Base-by-base conservation (phyloP, 352 stramenopile genomes). In the Phytophthora pseudosyringae region DNA sequence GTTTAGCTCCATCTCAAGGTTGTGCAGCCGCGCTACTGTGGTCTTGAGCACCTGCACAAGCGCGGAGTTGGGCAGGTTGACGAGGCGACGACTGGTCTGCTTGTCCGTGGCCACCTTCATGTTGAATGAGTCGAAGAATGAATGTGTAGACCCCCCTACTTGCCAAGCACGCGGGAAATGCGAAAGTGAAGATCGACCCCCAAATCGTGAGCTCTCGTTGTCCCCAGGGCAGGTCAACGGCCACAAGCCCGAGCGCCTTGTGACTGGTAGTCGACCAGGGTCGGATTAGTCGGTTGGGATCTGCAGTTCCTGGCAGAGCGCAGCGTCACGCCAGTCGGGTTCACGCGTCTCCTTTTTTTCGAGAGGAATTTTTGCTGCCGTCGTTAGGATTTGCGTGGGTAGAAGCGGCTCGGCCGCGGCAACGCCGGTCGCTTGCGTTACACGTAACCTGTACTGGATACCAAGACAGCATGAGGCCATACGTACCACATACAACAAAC, bases 1-100 rank as follows among this genome's bases (percentile, higher is more conserved):
- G n/a, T 59, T 52, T n/a, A 75, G 49, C 45, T 72, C 57, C 12
- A 50, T 54, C 36, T 75, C 62, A 26, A 72, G 35, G 46, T 53
- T 41, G 7, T 64, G 67, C 31, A 76, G 38, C 5, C 67, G 67
- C 41, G 47, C 31, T 46, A 75, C 67, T 5, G 67, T 59, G 29
- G 48, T 38, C 52, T 62, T 61, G 25, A 75, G 57, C 26, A 71
- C 31, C 32, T 71, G 62, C 35, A 68, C 39, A 6, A 75, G 62
- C 33, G 46, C 61, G 38, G 45, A 47, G 67, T 67, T 64, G 21
- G 67, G 54, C 33, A 62, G 53, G 15, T 50, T 29, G 16, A 55
- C 54, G 13, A 73, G 40, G 21, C 41, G 54, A 25, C 59, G 65
- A 43, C 47, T 62, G 18, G 47, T 65, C 21, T 53, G 32, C 41